Evolutionary conservation across 805 yeast genomes (phyloP), one percentile per base, ranked within the genome.

Genomic region (Wickerhamiella kurtzmanii): DNA sequence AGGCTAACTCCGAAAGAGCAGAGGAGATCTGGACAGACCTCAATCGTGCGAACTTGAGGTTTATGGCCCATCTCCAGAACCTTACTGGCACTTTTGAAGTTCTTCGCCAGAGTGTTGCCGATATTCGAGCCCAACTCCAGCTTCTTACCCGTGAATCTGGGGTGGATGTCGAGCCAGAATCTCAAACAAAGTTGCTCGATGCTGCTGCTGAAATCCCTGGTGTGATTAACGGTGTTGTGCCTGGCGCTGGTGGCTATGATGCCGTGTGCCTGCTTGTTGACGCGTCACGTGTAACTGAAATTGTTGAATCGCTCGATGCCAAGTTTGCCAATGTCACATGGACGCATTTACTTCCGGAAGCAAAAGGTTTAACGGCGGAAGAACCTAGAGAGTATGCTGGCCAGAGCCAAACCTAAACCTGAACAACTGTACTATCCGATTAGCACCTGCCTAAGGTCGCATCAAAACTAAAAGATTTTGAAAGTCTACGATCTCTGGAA

Each of bases 191-290:
- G 1, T 67, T 92, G 4, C 65, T 92, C 5, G 77, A 89, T 57
- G 61, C 67, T 16, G 77, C 82, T 48, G 61, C 71, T 37, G 41
- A 48, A 6, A 59, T 84, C 18, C 68, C 67, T 0, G 98, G 98
- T 15, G 92, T 86, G 25, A 55, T 89, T 17, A 94, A 95, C 0
- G 96, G 95, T n/a, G 88, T 92, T 32, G 95, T 92, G 2, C 98
- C 98, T 0, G 98, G 98, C 2, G 98, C 98, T 0, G 98, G 98
- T 22, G 98, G 98, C 0, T 82, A 79, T 60, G 98, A 92, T 67
- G 98, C 98, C 0, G 75, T 92, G 17, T 75, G 94, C 47, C 57
- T 89, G 22, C 63, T 92, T 22, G 80, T 81, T 2, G 69, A 74
- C 1, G 76, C 73, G 22, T 57, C 63, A 19, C 25, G 18, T 8